Evolutionary conservation across 148 eudicot species (phyloP).

Genomic region (Silene latifolia): DNA sequence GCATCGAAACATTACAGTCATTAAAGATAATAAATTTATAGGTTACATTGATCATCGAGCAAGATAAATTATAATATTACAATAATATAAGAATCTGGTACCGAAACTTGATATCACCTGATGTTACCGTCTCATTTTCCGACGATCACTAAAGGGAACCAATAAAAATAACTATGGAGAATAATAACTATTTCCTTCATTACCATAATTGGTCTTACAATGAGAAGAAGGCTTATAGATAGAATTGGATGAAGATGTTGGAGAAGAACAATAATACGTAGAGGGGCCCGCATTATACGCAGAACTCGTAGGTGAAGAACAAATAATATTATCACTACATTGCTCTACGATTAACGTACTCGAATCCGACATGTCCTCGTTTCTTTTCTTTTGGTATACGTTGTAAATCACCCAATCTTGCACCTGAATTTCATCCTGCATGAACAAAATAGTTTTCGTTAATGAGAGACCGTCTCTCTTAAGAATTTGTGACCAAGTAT

Average conservation of each 20-base stretch:
- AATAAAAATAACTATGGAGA: not conserved
- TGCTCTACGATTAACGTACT: not conserved
- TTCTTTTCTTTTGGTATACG: slow-evolving; percentile 39
- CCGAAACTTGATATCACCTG: no score
- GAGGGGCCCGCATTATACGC: not conserved
- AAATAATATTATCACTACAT: not conserved
- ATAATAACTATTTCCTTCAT: slow-evolving; percentile 20
- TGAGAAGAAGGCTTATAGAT: slow-evolving; percentile 33
- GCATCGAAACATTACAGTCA: no score
- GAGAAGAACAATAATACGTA: slow-evolving; percentile 26
- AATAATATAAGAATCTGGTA: no score
- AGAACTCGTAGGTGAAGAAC: not conserved
- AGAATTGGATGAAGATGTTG: slow-evolving; percentile 39
- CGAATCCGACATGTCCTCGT: slow-evolving; percentile 13
- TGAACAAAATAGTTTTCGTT: not conserved
- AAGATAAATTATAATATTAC: no score
- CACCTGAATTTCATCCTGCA: slow-evolving; percentile 28
- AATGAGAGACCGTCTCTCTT: no score
- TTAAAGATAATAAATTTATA: no score
- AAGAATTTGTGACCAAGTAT: no score
- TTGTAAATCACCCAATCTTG: slow-evolving; percentile 56
- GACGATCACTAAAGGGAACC: not conserved
- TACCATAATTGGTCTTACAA: slow-evolving; percentile 14
- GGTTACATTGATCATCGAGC: no score
- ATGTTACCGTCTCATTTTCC: no score